phyloP scores from a whole-genome alignment of 805 yeast species.

The Lipomyces mesembrius region DNA sequence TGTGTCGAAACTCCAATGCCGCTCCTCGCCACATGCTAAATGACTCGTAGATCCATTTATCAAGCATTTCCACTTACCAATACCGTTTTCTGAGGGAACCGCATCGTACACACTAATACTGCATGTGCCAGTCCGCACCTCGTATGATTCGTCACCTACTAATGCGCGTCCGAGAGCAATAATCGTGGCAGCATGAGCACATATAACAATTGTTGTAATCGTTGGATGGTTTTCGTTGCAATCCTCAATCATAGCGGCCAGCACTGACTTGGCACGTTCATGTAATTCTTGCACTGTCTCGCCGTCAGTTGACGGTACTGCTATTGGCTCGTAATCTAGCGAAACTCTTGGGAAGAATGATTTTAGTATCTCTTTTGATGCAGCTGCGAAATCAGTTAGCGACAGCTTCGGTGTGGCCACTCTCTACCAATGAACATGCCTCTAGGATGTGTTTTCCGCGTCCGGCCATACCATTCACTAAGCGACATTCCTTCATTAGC shows the following conservation, averaged over 20 bases:
- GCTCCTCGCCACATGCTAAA: slow-evolving; percentile 79
- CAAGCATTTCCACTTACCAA: slow-evolving; percentile 60
- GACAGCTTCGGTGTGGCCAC: not conserved
- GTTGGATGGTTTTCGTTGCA: slow-evolving; percentile 64
- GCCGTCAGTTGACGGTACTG: slow-evolving; percentile 67
- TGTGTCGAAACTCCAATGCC: slow-evolving; percentile 80
- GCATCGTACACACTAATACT: slow-evolving; percentile 68
- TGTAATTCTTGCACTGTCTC: slow-evolving; percentile 77
- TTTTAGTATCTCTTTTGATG: slow-evolving; percentile 54
- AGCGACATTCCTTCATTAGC: not conserved
- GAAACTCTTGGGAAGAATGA: slow-evolving; percentile 58
- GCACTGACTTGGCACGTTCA: slow-evolving; percentile 60
- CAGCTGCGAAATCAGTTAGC: slow-evolving; percentile 48
- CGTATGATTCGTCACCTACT: slow-evolving; percentile 56
- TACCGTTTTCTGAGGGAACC: slow-evolving; percentile 37
- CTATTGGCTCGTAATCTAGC: slow-evolving; percentile 57
- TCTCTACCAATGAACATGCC: slow-evolving; percentile 42
- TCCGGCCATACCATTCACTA: slow-evolving; percentile 81
- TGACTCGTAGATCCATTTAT: slow-evolving; percentile 78
- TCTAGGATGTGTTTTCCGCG: slow-evolving; percentile 66
- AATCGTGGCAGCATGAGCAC: slow-evolving; percentile 92
- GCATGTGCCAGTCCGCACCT: slow-evolving; percentile 80
- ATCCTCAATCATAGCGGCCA: slow-evolving; percentile 60
- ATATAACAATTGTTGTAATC: slow-evolving; percentile 66
- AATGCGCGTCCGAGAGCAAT: slow-evolving; percentile 84